phyloP scores from a whole-genome alignment of 306 rosid species.

The Geum urbanum region DNA sequence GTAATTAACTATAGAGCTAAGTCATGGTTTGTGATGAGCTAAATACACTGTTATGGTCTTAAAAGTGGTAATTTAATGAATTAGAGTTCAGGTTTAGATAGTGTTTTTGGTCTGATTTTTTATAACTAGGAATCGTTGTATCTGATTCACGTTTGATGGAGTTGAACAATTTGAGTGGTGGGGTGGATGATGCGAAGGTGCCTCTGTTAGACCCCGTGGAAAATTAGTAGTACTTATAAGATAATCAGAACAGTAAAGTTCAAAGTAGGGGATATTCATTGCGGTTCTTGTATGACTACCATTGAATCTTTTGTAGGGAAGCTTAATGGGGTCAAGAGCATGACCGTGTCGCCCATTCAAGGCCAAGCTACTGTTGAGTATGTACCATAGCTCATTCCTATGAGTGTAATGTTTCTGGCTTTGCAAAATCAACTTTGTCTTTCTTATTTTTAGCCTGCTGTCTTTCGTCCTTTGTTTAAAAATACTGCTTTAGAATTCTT shows the following conservation, averaged over 20 bases:
- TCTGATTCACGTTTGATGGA: conserved; percentile 24
- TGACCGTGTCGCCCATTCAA: conserved; percentile 56
- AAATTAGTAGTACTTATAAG: conserved; percentile 22
- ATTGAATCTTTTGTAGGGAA: conserved; percentile 53
- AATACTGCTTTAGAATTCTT: not conserved
- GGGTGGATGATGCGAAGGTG: conserved; percentile 41
- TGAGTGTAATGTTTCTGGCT: conserved; percentile 29
- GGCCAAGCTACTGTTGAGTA: conserved; percentile 60
- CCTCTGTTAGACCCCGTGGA: conserved; percentile 43
- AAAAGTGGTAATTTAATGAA: too few species aligned
- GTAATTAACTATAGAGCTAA: too few species aligned
- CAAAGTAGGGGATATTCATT: conserved; percentile 45
- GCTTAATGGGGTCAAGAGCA: conserved; percentile 45
- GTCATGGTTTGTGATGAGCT: too few species aligned
- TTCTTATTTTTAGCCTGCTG: too few species aligned
- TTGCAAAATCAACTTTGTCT: too few species aligned
- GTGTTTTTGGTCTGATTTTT: not conserved
- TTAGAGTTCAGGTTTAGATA: too few species aligned
- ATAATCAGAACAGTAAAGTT: conserved; percentile 35
- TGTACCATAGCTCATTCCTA: conserved; percentile 43
- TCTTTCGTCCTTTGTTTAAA: not conserved
- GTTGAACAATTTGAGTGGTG: conserved; percentile 14
- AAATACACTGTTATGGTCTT: too few species aligned
- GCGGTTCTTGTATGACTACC: conserved; percentile 63
- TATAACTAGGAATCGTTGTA: not conserved